Base-by-base conservation (phyloP, 495 filamentous ascomycete species). In the Annulohypoxylon maeteangense region DNA sequence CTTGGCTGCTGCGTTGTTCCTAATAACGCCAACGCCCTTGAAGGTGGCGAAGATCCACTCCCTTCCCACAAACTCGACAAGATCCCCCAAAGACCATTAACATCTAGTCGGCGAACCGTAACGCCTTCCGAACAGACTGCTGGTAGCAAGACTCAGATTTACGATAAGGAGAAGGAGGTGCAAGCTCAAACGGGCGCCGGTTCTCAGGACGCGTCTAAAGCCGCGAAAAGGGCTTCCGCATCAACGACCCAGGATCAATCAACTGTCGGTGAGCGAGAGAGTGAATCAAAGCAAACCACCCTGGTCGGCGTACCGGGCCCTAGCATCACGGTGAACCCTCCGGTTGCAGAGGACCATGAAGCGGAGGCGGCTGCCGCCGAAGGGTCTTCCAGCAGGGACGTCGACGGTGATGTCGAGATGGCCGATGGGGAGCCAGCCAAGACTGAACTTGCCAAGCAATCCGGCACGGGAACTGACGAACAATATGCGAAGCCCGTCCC, bases 1-100 rank as follows among this genome's bases (percentile, higher is more conserved):
- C 82, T 97, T 53, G 90, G 87, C 56, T 97, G 94, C 82, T 97
- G 93, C 78, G 89, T 89, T 29, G 87, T 90, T 27, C 85, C 89
- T 40, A 86, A 89, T 63, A 80, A 87, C 48, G 87, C 87, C n/a
- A 87, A 90, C 62, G 81, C 87, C 2, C 82, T 89, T 40, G 89
- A 88, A 64, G 78, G 81, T 59, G 87, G 89, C 40, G 91, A 92
- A 45, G 75, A 83, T 45, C 77, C 79, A 22, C 78, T 91, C 22
- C 89, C 91, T 50, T 82, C 88, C 34, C 94, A 94, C 81, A 90
- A 89, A 75, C 76, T 88, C 14, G 81, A 85, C 11, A 87, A 82
- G 71, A 79, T 87, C n/a, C 82, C 84, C 31, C 76, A 77, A n/a
- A 76, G 84, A 42, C 85, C 85, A 16, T 75, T 82, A 11, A 87